phyloP scores from a whole-genome alignment of 768 basidiomycete species.

The Phylloporus sp. region DNA sequence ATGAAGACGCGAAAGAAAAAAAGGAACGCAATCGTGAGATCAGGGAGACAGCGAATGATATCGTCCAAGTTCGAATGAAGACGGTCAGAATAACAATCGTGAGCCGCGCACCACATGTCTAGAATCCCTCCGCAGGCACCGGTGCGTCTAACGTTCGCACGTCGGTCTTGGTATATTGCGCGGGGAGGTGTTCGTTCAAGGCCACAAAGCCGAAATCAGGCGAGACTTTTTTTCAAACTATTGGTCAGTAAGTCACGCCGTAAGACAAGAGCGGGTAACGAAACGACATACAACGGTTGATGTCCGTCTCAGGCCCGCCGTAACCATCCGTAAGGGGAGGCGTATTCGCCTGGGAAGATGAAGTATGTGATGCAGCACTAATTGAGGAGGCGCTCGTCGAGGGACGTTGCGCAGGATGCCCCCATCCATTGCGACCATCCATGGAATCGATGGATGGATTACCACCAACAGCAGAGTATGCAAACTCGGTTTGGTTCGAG shows the following conservation, averaged over 20 bases:
- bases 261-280: conserved; percentile 24
- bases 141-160: conserved; percentile 44
- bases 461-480: conserved; percentile 64
- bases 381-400: conserved; percentile 72
- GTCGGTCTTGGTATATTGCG: conserved; percentile 57
- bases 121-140: conserved; percentile 23
- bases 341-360: conserved; percentile 78
- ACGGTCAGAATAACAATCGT: conserved; percentile 28
- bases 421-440: conserved; percentile 44
- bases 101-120: conserved; percentile 28
- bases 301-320: conserved; percentile 64
- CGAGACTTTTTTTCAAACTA: conserved; percentile 53
- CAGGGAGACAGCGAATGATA: conserved; percentile 26
- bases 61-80: conserved; percentile 32
- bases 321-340: conserved; percentile 66
- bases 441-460: conserved; percentile 35
- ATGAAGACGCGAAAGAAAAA: conserved; percentile 19
- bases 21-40: conserved; percentile 34
- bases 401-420: conserved; percentile 50
- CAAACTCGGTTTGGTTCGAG: conserved; percentile 73
- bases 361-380: conserved; percentile 71
- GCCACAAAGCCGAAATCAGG: conserved; percentile 83
- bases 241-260: conserved; percentile 45
- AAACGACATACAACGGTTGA: conserved; percentile 74
- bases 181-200: conserved; percentile 73